Conservation (phyloP, 2,329 filamentous ascomycete species). For the Xylaria polymorpha region DNA sequence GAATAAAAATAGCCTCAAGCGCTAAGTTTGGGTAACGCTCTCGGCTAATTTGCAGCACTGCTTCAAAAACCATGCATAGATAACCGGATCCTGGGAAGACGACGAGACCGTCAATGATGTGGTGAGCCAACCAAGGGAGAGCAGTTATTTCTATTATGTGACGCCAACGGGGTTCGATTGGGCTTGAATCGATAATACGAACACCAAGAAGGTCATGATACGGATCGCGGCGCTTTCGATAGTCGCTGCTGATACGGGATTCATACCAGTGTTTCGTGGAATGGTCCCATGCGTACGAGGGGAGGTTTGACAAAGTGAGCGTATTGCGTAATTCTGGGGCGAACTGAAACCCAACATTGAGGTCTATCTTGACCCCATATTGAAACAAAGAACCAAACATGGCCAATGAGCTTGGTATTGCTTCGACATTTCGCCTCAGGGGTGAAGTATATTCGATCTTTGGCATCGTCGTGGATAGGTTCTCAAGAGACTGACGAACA, state of each 20-base stretch:
- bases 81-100: conserved; percentile 38
- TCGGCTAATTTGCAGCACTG: conserved; percentile 20
- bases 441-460: conserved; percentile 23
- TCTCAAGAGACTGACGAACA: conserved; percentile 1
- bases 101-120: conserved; percentile 28
- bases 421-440: conserved; percentile 18
- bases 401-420: conserved; percentile 15
- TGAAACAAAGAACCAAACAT: conserved; percentile 28
- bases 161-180: conserved; percentile 28
- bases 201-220: conserved; percentile 38
- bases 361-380: conserved; percentile 10
- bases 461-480: neutral
- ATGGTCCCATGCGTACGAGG: conserved; percentile 37
- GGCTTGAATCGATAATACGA: conserved; percentile 4
- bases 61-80: conserved; percentile 36
- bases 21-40: conserved; percentile 9
- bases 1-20: conserved; percentile 14
- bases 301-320: conserved; percentile 22
- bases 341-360: neutral
- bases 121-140: conserved; percentile 33
- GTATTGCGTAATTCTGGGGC: neutral
- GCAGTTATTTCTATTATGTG: conserved; percentile 14
- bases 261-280: conserved; percentile 39
- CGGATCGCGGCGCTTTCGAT: conserved; percentile 22
- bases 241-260: conserved; percentile 25